phyloP scores from a whole-genome alignment of 495 filamentous ascomycete genomes.

The Immersiella caudata region DNA sequence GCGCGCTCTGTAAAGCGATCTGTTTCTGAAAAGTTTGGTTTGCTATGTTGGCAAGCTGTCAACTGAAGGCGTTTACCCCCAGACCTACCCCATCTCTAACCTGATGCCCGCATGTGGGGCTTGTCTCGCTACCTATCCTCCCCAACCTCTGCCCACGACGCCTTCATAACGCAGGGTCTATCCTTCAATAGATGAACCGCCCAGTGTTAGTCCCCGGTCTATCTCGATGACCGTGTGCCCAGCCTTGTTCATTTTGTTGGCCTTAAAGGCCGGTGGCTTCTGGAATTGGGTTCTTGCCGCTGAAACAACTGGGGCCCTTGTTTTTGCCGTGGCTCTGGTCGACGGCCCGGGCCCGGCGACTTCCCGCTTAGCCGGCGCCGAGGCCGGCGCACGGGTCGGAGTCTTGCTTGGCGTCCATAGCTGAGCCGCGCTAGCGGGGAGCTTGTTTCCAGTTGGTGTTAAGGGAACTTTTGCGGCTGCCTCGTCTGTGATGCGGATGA shows the following conservation, averaged over 20 bases:
- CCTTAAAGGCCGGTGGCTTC: background rate
- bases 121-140: no score
- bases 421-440: background rate
- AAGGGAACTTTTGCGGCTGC: background rate
- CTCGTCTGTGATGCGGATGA: background rate
- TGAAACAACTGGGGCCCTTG: background rate
- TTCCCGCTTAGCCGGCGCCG: background rate
- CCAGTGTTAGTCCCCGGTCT: background rate
- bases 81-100: no score
- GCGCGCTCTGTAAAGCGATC: no score
- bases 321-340: background rate
- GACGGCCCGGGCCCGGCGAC: background rate
- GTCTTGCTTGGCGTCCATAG: background rate
- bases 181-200: no score
- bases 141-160: no score
- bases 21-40: no score
- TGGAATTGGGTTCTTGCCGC: background rate
- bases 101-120: no score
- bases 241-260: background rate
- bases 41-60: no score
- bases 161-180: no score
- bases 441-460: background rate
- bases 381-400: background rate
- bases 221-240: background rate
- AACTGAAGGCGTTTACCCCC: no score